Conservation (phyloP, 1,139 yeast species). For the Candida labiduridarum region DNA sequence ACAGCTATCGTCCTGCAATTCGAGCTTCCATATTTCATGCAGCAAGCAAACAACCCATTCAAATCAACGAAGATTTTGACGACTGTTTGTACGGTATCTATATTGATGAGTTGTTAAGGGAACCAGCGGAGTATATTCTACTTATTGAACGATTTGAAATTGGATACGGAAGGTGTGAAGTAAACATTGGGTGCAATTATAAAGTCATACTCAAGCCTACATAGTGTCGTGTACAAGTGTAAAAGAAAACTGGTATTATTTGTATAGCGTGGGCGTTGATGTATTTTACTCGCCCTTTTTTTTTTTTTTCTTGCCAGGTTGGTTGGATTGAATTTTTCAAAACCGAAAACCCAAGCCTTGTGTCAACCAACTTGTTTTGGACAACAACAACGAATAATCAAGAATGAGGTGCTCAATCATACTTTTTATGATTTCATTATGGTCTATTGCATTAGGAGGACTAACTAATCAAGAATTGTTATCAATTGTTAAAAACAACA, state of each 20-base stretch:
- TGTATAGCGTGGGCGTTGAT: background rate
- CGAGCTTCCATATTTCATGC: constrained; percentile 48
- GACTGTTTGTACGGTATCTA: constrained; percentile 48
- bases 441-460: constrained; percentile 27
- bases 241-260: background rate
- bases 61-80: constrained; percentile 43
- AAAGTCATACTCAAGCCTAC: constrained; percentile 7
- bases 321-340: constrained; percentile 4
- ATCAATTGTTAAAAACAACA: constrained; percentile 21
- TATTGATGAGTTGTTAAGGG: constrained; percentile 30
- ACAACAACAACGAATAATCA: background rate
- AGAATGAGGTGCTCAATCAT: constrained; percentile 10
- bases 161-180: constrained; percentile 42
- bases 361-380: background rate
- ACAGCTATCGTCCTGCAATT: constrained; percentile 40
- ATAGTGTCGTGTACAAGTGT: constrained; percentile 4
- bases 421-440: constrained; percentile 16
- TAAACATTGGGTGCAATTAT: constrained; percentile 39
- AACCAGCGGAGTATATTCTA: constrained; percentile 37
- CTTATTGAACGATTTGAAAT: constrained; percentile 52
- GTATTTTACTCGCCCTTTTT: background rate
- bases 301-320: constrained; percentile 6
- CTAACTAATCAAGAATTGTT: constrained; percentile 31
- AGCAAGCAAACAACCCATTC: constrained; percentile 27
- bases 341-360: background rate